These are phyloP conservation scores for Alternaria dauci DNA, from an alignment of 2,329 filamentous ascomycete species.

Conservation along the genomic window DNA sequence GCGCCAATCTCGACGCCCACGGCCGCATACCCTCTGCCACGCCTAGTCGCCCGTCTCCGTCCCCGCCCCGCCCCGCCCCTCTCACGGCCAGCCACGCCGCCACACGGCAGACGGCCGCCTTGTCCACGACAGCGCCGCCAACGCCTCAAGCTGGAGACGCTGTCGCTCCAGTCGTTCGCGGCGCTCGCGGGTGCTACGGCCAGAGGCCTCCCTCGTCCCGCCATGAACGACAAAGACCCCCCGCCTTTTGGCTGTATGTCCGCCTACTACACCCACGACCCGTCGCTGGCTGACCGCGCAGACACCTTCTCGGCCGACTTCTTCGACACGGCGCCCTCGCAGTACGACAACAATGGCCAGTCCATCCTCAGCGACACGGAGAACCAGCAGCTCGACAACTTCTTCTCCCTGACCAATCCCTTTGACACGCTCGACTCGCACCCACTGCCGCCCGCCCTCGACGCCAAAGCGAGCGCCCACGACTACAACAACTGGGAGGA, in stretches of 20 bases:
- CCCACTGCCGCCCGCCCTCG: slow-evolving; percentile 22
- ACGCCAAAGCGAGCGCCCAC: slow-evolving; percentile 34
- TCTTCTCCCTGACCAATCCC: slow-evolving; percentile 45
- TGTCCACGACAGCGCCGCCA: neutral
- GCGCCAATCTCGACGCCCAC: slow-evolving; percentile 2
- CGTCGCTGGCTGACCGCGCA: slow-evolving; percentile 21
- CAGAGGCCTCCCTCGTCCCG: slow-evolving; percentile 34
- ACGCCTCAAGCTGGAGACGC: slow-evolving; percentile 34
- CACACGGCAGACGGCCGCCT: neutral
- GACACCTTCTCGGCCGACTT: slow-evolving; percentile 42
- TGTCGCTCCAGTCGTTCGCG: slow-evolving; percentile 33
- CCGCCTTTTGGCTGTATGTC: slow-evolving; percentile 47
- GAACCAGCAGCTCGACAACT: slow-evolving; percentile 41
- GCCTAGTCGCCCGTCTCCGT: neutral
- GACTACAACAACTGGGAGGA: slow-evolving; percentile 39
- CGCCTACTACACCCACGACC: neutral
- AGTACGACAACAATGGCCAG: slow-evolving; percentile 31
- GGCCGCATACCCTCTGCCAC: neutral
- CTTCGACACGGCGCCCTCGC: slow-evolving; percentile 23
- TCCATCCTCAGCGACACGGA: slow-evolving; percentile 46
- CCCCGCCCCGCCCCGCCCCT: neutral
- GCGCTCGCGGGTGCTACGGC: slow-evolving; percentile 36
- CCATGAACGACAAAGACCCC: slow-evolving; percentile 47
- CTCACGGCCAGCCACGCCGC: neutral
- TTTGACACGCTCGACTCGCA: slow-evolving; percentile 32